phyloP scores from a whole-genome alignment of 208 protist genomes.

The Wallacemonas collosoma region DNA sequence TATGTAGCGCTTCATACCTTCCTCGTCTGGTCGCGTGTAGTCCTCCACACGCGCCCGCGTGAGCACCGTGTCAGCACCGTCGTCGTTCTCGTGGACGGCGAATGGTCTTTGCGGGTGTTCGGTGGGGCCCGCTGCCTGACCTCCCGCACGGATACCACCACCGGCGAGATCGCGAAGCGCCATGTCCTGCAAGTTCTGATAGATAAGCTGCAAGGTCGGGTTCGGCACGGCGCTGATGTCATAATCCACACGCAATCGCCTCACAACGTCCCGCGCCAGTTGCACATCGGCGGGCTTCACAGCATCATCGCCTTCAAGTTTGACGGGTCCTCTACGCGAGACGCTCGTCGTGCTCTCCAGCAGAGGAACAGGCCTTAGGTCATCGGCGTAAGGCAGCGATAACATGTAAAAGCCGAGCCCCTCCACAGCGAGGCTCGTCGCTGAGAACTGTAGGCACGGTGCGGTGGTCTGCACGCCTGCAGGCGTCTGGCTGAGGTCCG shows the following conservation, averaged over 20 bases:
- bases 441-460: not conserved
- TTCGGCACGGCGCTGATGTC: conserved; percentile 64
- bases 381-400: conserved; percentile 84
- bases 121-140: not conserved
- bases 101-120: not conserved
- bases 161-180: conserved; percentile 22
- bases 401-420: conserved; percentile 84
- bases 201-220: conserved; percentile 71
- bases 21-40: conserved; percentile 52
- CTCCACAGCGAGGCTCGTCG: conserved; percentile 33
- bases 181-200: conserved; percentile 50
- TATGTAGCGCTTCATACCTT: conserved; percentile 42
- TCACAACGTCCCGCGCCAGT: conserved; percentile 57
- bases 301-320: conserved; percentile 15
- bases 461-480: not conserved
- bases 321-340: not conserved
- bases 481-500: conserved; percentile 18
- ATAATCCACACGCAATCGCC: conserved; percentile 57
- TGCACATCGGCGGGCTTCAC: conserved; percentile 22
- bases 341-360: conserved; percentile 20
- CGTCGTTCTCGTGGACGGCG: not conserved
- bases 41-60: conserved; percentile 26
- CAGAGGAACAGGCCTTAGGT: conserved; percentile 49
- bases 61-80: not conserved
- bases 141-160: not conserved